Evolutionary conservation across 768 basidiomycete genomes (phyloP).

Genomic region (Trametes villosa): DNA sequence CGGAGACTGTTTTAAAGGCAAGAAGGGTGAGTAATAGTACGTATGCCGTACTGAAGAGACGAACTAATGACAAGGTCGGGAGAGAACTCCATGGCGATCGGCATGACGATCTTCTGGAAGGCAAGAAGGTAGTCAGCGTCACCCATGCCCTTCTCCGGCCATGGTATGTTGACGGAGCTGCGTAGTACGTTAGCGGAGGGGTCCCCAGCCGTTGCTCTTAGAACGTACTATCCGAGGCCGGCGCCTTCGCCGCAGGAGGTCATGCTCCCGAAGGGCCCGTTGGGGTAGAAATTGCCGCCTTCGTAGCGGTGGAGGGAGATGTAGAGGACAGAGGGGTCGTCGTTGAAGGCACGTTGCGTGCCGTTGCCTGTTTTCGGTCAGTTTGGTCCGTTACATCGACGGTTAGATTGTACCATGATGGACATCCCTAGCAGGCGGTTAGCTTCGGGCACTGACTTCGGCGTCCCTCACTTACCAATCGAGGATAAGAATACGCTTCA

Average conservation of each 20-base stretch:
- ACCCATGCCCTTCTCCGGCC: constrained; percentile 86
- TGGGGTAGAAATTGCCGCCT: constrained; percentile 89
- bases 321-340: constrained; percentile 90
- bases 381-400: neutral
- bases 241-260: constrained; percentile 83
- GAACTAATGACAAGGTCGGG: constrained; percentile 95
- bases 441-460: neutral
- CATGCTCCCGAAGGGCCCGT: constrained; percentile 86
- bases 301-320: constrained; percentile 96
- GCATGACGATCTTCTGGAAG: constrained; percentile 95
- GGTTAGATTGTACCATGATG: constrained; percentile 72
- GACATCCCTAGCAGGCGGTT: constrained; percentile 70
- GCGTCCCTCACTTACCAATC: constrained; percentile 77
- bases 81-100: constrained; percentile 94
- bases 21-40: neutral
- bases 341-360: constrained; percentile 94
- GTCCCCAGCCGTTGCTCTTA: neutral
- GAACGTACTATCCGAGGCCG: constrained; percentile 82
- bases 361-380: constrained; percentile 73
- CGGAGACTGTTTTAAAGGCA: constrained; percentile 82
- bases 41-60: constrained; percentile 33
- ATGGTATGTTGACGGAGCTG: constrained; percentile 95
- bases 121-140: constrained; percentile 98
- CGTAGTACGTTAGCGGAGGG: neutral
- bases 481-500: constrained; percentile 86